Evolutionary conservation across 1,284 basidiomycete species (phyloP), one percentile per base, ranked within the genome.

Genomic region (Rhodotorula sp.): DNA sequence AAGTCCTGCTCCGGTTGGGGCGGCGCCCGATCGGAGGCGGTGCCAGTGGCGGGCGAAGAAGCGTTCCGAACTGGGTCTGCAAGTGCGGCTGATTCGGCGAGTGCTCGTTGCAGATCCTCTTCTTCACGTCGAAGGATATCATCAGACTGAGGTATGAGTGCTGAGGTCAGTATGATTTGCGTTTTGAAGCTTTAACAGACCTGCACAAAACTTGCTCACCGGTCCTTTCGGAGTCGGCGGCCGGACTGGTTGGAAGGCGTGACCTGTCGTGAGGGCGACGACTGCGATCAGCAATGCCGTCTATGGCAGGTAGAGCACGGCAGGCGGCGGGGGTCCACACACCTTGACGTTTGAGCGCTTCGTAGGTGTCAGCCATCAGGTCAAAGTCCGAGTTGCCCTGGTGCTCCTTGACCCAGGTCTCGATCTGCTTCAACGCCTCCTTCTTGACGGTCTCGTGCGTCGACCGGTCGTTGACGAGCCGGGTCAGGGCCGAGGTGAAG

Each of bases 361-460:
- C 88, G 78, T 91, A 93, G 60, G 91, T 90, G 76, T 97, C 88
- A 89, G 97, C 95, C 59, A 99, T 64, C 37, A 76, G 48, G 55
- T 74, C 92, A 8, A 98, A 85, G 30, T 89, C 87, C 24, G 79
- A 75, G 18, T 81, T 79, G 18, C 79, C 79, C 80, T 90, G 88
- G 77, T 93, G 95, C 66, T 95, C 91, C 69, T 85, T 85, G 0
- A 90, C 87, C 96, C 96, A 99, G 71, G 87, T 83, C 53, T 89
- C 89, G 75, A 99, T 85, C 62, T 95, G 84, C 15, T 80, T 81
- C 37, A 96, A 82, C 0, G 89, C 87, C 65, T 91, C 86, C 75
- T 87, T 87, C 80, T 89, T 88, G 45, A 98, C 95, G 78, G 91
- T 91, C 17, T 91, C 89, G 77, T 95, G 91, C 0, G 93, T 92